These are phyloP conservation scores for Microthlaspi erraticum DNA, from an alignment of 345 rosid species.

Conservation along the genomic window DNA sequence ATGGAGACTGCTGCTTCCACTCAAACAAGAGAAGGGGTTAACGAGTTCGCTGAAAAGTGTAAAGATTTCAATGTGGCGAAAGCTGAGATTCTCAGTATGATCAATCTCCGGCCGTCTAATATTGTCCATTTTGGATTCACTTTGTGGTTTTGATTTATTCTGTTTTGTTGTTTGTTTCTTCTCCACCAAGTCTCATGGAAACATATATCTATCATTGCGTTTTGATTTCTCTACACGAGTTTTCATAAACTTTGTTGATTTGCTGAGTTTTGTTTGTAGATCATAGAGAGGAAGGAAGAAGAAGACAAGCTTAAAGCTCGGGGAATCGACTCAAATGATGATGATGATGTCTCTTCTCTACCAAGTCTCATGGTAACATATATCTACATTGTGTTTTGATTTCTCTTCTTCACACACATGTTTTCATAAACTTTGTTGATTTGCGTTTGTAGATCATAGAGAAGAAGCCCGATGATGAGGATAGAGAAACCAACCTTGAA, in stretches of 20 bases:
- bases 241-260: not conserved
- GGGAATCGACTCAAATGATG: constrained; percentile 7
- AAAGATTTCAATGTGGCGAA: constrained; percentile 67
- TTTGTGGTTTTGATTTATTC: constrained; percentile 43
- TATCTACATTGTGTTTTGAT: too few relatives aligned
- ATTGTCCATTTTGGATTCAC: constrained; percentile 60
- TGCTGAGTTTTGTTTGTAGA: constrained; percentile 31
- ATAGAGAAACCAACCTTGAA: too few relatives aligned
- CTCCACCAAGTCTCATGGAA: not conserved
- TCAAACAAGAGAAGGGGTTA: constrained; percentile 66
- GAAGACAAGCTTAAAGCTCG: constrained; percentile 19
- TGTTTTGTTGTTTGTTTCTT: not conserved
- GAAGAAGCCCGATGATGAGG: too few relatives aligned
- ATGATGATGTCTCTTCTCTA: too few relatives aligned
- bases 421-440: too few relatives aligned
- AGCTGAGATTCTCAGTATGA: constrained; percentile 78
- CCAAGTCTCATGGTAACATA: too few relatives aligned
- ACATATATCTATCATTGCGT: not conserved
- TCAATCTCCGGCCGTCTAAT: constrained; percentile 62
- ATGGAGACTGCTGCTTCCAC: constrained; percentile 57
- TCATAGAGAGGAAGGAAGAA: too few relatives aligned
- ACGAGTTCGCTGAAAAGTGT: constrained; percentile 56
- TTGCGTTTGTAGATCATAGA: too few relatives aligned
- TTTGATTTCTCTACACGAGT: not conserved
- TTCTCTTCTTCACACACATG: too few relatives aligned